Conservation (phyloP, 768 basidiomycete species). For the Boletus subcaerulescens region DNA sequence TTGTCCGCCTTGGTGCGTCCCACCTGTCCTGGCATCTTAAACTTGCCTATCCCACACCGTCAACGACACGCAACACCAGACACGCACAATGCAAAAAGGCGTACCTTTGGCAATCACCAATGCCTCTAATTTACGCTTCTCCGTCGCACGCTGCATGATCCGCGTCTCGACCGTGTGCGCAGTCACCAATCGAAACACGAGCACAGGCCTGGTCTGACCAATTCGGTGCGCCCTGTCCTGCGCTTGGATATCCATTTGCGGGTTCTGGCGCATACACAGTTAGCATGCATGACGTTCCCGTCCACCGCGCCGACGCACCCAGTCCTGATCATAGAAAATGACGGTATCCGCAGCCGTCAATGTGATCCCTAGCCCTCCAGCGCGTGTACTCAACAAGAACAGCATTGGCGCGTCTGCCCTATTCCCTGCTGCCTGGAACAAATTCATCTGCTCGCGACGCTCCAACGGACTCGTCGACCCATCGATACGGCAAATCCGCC, state of each 20-base stretch:
- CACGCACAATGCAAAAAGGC: neutral
- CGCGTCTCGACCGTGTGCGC: conserved; percentile 89
- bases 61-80: neutral
- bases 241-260: conserved; percentile 96
- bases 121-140: conserved; percentile 89
- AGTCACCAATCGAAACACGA: conserved; percentile 85
- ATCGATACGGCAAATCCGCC: conserved; percentile 89
- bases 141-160: conserved; percentile 83
- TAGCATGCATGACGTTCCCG: neutral
- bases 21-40: conserved; percentile 66
- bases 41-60: conserved; percentile 55
- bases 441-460: conserved; percentile 80
- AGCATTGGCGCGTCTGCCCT: conserved; percentile 60
- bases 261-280: conserved; percentile 53
- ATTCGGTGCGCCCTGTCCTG: conserved; percentile 96
- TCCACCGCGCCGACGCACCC: conserved; percentile 9
- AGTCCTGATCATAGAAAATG: conserved; percentile 23
- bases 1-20: conserved; percentile 57
- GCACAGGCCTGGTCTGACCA: conserved; percentile 87
- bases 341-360: conserved; percentile 63
- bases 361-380: conserved; percentile 96
- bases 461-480: conserved; percentile 78
- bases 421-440: conserved; percentile 75
- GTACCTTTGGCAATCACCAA: conserved; percentile 89
- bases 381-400: conserved; percentile 89